phyloP scores from a whole-genome alignment of 306 rosid species.

The Lagenaria siceraria region DNA sequence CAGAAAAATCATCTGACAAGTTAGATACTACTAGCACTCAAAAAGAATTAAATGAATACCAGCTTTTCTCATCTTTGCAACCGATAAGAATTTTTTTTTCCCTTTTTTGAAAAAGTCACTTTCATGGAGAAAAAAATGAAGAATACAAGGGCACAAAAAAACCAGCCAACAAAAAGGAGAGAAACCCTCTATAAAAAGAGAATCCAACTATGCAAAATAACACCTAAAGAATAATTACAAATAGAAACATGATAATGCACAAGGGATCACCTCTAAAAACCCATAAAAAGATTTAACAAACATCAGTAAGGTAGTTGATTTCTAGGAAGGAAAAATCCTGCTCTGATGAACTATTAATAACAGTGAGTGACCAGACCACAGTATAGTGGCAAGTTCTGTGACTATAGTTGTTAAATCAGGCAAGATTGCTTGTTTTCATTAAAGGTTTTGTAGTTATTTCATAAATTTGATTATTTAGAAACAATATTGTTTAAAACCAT shows the following conservation, averaged over 20 bases:
- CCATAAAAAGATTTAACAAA: neutral
- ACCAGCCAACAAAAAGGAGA: too few relatives aligned
- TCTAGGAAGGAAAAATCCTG: neutral
- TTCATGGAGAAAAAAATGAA: too few relatives aligned
- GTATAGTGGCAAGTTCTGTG: neutral
- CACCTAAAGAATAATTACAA: too few relatives aligned
- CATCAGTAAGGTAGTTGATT: neutral
- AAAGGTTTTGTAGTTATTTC: neutral
- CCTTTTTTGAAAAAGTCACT: too few relatives aligned
- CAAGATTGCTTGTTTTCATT: neutral
- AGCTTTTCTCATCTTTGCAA: neutral
- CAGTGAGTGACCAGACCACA: neutral
- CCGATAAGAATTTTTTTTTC: too few relatives aligned
- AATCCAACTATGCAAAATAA: too few relatives aligned
- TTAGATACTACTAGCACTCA: neutral
- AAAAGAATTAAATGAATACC: neutral
- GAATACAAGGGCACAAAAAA: too few relatives aligned
- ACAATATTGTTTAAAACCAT: too few relatives aligned
- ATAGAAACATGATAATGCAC: too few relatives aligned
- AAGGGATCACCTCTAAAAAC: too few relatives aligned
- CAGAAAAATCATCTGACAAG: neutral
- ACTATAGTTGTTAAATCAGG: neutral
- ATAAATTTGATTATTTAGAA: neutral
- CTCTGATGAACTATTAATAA: neutral
- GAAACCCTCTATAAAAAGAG: too few relatives aligned